Evolutionary conservation across 2,329 filamentous ascomycete genomes (phyloP), one percentile per base, ranked within the genome.

Genomic region (Exophiala viscosa): DNA sequence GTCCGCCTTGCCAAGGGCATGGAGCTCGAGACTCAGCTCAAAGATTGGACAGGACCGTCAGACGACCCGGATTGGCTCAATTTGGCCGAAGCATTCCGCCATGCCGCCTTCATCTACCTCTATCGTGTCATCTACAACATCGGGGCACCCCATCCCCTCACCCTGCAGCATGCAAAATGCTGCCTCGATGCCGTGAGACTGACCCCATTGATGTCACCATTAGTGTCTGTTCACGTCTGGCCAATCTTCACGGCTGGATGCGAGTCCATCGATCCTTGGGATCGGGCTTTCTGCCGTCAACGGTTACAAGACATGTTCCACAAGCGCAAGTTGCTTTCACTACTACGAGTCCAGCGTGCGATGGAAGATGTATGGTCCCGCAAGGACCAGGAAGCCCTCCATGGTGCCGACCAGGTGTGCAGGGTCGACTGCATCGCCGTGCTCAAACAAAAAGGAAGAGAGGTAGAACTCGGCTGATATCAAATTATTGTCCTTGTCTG

Each of bases 101-200:
- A 42, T 42, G 40, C 40, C 11, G 40, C 40, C 3, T 42, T 13
- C 40, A 42, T 42, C 20, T 42, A 42, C 40, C n/a, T 42, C n/a
- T 42, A 42, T 28, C 40, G 40, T 28, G 40, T 42, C 1, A 31
- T 42, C 40, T 20, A 42, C 20, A 31, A 42, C 7, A 42, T 42
- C 11, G 40, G 40, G 18, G 40, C 40, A 23, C 40, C 40, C n/a
- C 17, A 42, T 14, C 40, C 40, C 10, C 40, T 20, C 40, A 42
- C 40, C 8, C 14, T 42, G 20, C 9, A 31, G 13, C 40, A 42
- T 6, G 40, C 28, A 17, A 42, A 14, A 23, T 6, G 13, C 10
- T 42, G 40, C 18, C 8, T 42, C 9, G 40, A 31, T 7, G 40
- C 40, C 18, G 11, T 42, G 18, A 42, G 40, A 31, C 11, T 7